Conservation (phyloP, 768 basidiomycete species). For the Tricholoma matsutake region DNA sequence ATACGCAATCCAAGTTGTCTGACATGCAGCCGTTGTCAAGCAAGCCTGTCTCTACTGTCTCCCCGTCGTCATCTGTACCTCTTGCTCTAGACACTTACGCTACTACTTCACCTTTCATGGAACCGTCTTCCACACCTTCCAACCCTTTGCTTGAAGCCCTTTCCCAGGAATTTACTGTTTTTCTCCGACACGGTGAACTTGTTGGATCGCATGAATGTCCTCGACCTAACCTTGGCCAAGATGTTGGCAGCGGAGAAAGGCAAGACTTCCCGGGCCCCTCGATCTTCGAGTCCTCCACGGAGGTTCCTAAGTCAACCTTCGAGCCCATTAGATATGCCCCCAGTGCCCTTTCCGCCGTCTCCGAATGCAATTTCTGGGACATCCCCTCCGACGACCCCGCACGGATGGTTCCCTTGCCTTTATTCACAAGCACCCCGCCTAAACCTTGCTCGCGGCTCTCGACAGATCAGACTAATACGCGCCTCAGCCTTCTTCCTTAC, state of each 20-base stretch:
- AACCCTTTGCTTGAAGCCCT: not conserved
- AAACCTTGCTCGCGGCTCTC: not conserved
- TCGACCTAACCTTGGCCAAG: not conserved
- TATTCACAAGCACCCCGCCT: not conserved
- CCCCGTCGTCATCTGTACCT: not conserved
- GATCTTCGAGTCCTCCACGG: not conserved
- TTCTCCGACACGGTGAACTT: not conserved
- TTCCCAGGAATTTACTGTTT: not conserved
- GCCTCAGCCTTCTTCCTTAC: slow-evolving; percentile 14
- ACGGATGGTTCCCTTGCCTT: slow-evolving; percentile 8
- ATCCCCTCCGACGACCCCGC: slow-evolving; percentile 3
- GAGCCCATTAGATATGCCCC: slow-evolving; percentile 8
- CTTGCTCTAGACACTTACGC: not conserved
- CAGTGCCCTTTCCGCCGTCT: slow-evolving; percentile 15
- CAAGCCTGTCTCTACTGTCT: not conserved
- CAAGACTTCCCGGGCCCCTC: not conserved
- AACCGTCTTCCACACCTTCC: not conserved
- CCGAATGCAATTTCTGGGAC: slow-evolving; percentile 15
- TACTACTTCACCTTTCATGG: not conserved
- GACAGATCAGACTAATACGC: slow-evolving; percentile 2
- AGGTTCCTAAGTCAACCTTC: not conserved
- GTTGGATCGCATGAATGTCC: not conserved
- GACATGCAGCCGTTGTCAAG: not conserved
- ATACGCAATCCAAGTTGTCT: not conserved
- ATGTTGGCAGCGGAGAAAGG: not conserved